Evolutionary conservation across 495 filamentous ascomycete species (phyloP), one percentile per base, ranked within the genome.

Genomic region (Cladorrhinum samala): DNA sequence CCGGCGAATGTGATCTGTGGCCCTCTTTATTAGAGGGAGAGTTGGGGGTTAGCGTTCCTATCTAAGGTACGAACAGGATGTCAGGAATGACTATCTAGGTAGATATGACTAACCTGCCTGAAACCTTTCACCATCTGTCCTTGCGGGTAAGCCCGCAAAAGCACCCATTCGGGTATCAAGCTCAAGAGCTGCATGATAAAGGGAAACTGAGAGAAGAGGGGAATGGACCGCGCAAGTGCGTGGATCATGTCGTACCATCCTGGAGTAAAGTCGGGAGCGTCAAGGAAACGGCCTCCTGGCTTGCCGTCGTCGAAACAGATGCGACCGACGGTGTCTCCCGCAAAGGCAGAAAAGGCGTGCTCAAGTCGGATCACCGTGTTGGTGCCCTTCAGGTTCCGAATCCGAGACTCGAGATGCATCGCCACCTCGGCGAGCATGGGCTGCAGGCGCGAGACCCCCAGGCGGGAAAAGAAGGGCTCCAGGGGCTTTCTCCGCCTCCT

Each of bases 311-410:
- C 41, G 24, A 49, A 27, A 25, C 50, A 56, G 14, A 56, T 56
- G 2, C 33, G 27, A n/a, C 50, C 54, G 20, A 56, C 50, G 1
- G 20, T 46, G 44, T 33, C 39, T 52, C 50, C 21, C 33, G 27
- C 5, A 33, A 49, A 49, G 4, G 66, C 64, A n/a, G 53, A 46
- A 39, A 60, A 59, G n/a, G 59, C 64, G 49, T 65, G 62, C 16
- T 68, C 66, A 2, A 68, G 50, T 7, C 66, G 50, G n/a, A 68
- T 36, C 0, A 62, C 46, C 7, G 30, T 43, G 11, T 30, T 21
- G 5, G 55, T 61, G 9, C 54, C 53, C 38, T 43, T 52, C n/a
- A 52, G 23, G 0, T 11, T 9, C 7, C 9, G 8, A 24, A 56
- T 52, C 0, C 49, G 49, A 14, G 19, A 21, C 23, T 33, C 25